Evolutionary conservation across 2,329 filamentous ascomycete species (phyloP), one percentile per base, ranked within the genome.

Genomic region (Domatiomyces catenatus): DNA sequence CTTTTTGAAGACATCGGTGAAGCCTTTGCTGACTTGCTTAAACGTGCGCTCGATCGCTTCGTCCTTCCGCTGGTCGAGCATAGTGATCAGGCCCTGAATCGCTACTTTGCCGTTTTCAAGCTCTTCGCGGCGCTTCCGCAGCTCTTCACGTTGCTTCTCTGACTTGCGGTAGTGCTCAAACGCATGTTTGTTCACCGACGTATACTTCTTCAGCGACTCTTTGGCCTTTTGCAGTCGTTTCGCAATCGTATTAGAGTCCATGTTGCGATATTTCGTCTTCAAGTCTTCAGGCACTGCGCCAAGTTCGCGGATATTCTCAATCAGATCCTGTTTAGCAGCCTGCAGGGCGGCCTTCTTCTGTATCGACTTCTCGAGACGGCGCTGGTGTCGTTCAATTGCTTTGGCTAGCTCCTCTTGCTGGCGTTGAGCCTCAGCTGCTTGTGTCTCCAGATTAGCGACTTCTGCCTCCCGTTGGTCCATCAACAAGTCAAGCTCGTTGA

Each of bases 141-240:
- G 75, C 19, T 84, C 83, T 55, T 94, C 89, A 51, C 93, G 84
- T 67, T 95, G 87, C 48, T 82, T 84, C 6, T 90, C 95, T 66
- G 96, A 98, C 69, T 83, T 94, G 70, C 90, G 93, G 72, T 96
- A 98, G 66, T 98, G 92, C 68, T 98, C 93, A 64, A 96, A 94
- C 0, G 92, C 92, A 70, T 98, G 96, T 71, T 96, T 98, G 77
- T 98, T 98, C 70, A 98, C 89, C 26, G 56, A 56, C 19, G 49
- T 58, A 70, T 92, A 96, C 65, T 95, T 94, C 71, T 96, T 96
- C 50, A 96, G 74, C 0, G 85, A 81, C 60, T 94, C 86, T 56
- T 94, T 93, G 62, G 90, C 87, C 62, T 89, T 93, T 69, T 92
- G 88, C 20, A 96, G 78, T 51, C 83, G 81, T 61, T 76, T 77